Percentiles rank a stretch among this genome's conserved stretches.
phyloP scores from a whole-genome alignment of 2,329 filamentous ascomycete species.

The Aaosphaeria arxii region DNA sequence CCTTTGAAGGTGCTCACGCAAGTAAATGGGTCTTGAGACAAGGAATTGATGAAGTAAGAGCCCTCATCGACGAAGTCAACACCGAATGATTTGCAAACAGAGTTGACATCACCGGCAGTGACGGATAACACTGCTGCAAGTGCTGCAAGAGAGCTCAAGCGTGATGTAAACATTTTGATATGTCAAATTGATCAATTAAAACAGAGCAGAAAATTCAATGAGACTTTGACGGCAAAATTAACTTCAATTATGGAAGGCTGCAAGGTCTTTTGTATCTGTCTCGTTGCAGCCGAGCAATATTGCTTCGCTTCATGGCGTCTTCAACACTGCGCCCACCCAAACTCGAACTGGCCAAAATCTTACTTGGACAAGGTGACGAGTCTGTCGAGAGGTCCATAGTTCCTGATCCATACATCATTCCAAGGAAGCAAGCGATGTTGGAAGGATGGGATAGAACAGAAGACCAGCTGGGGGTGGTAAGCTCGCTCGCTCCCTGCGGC shows the following conservation, averaged over 20 bases:
- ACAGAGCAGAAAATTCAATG: too few species aligned
- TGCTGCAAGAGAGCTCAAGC: conserved; percentile 18
- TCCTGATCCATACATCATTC: too few species aligned
- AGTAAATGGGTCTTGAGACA: conserved; percentile 41
- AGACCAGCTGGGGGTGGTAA: not conserved
- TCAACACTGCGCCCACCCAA: not conserved
- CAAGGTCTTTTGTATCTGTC: conserved; percentile 9
- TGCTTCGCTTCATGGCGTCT: conserved; percentile 3
- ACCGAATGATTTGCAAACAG: conserved; percentile 36
- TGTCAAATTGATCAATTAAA: not conserved
- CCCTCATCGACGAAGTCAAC: conserved; percentile 45
- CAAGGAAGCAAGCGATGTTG: too few species aligned
- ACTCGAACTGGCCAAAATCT: too few species aligned
- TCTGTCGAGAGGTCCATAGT: too few species aligned
- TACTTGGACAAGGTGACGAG: too few species aligned
- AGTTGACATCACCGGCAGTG: conserved; percentile 17
- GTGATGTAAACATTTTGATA: conserved; percentile 22
- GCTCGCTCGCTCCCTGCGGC: not conserved
- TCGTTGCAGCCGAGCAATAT: conserved; percentile 4
- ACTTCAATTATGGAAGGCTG: not conserved
- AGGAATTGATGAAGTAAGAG: conserved; percentile 46
- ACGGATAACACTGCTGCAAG: conserved; percentile 23
- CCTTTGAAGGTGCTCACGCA: conserved; percentile 44
- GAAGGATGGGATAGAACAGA: not conserved
- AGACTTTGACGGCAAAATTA: too few species aligned